phyloP scores from a whole-genome alignment of 176 grass and related monocot species.

The Hordeum vulgare region MorexV3_pseudomolecules_assembly NC_058520.1:422579814-422580313 shows the following conservation, averaged over 20 bases:
- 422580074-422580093: constrained; percentile 43
- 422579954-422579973: constrained; percentile 46
- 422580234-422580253: not conserved
- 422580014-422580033: constrained; percentile 22
- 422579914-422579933: constrained; percentile 25
- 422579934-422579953: constrained; percentile 42
- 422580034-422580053: constrained; percentile 42
- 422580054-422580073: constrained; percentile 34
- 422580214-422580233: constrained; percentile 35
- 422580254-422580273: constrained; percentile 50
- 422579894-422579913: constrained; percentile 35
- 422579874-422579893: constrained; percentile 40
- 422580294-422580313: constrained; percentile 43
- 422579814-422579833: constrained; percentile 37
- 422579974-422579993: constrained; percentile 36
- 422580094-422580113: constrained; percentile 50
- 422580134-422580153: constrained; percentile 56
- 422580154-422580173: constrained; percentile 16
- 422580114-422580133: constrained; percentile 34
- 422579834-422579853: constrained; percentile 36
- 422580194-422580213: not conserved
- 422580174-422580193: constrained; percentile 24
- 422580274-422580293: constrained; percentile 43
- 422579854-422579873: constrained; percentile 44
- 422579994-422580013: constrained; percentile 33